Base-by-base conservation (phyloP, 2,329 filamentous ascomycete species). In the Diaporthe caulivora region DNA sequence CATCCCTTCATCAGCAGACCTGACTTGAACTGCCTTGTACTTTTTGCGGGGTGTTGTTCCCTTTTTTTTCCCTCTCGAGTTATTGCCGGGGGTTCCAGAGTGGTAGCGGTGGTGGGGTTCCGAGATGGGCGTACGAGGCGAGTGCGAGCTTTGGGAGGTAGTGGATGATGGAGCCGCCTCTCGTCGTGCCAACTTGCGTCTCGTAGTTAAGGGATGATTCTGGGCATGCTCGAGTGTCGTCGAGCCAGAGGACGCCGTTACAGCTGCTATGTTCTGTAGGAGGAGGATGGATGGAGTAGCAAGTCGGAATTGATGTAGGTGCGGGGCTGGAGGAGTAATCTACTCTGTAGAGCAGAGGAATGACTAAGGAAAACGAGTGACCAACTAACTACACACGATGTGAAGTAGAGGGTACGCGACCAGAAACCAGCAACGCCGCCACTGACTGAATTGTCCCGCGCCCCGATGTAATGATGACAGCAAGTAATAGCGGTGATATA, bases 281-380 rank as follows among this genome's bases (percentile, higher is more conserved):
- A 37, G 17, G 5, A 17, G 2, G 24, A 7, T n/a, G n/a, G 21
- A 57, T 18, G 21, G 18, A 57, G n/a, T 2, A 42, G 10, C 10
- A 42, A 18, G 2, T 17, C 1, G 5, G 34, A 34, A 34, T 5
- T 5, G 9, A 9, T 34, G 34, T 34, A 51, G 42, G 29, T 65
- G 62, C 62, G 62, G 62, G 62, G 54, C 31, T 24, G 17, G 26
- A 31, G 53, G 60, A 3, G n/a, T n/a, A n/a, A n/a, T n/a, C n/a
- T n/a, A n/a, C n/a, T n/a, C n/a, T n/a, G n/a, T n/a, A 13, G 6
- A 18, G 8, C 4, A 34, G 55, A 42, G 17, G 31, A 37, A 21
- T 60, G 55, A 42, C 55, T 60, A 26, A 60, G 8, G 26, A 29
- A n/a, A n/a, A n/a, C n/a, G n/a, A n/a, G n/a, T n/a, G n/a, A n/a